Evolutionary conservation across 1,139 yeast genomes (phyloP).

Genomic region (Geotrichum reessii): DNA sequence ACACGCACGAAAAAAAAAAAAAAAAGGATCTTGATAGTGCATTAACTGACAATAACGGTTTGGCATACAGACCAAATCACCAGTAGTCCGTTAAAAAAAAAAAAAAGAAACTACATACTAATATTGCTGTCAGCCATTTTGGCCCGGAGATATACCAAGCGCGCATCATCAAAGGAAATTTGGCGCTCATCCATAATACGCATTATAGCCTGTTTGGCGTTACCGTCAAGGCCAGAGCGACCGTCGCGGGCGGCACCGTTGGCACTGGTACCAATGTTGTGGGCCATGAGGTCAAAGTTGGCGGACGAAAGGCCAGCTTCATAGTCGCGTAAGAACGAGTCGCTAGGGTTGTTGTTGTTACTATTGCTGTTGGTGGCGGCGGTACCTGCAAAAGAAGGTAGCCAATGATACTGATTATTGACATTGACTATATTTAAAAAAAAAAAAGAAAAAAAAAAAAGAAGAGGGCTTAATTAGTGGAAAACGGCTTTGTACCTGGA

Average conservation of each 20-base stretch:
- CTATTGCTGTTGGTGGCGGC: background rate
- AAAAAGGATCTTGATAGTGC: no score
- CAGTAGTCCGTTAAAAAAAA: background rate
- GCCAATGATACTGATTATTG: background rate
- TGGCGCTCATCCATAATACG: constrained; percentile 48
- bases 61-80: no score
- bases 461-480: background rate
- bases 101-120: constrained; percentile 31
- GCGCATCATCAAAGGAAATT: constrained; percentile 63
- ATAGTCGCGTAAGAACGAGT: constrained; percentile 42
- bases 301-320: constrained; percentile 60
- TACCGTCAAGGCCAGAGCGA: constrained; percentile 55
- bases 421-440: background rate
- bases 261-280: background rate
- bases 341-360: background rate
- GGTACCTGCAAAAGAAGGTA: background rate
- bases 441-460: background rate
- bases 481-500: no score
- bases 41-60: no score
- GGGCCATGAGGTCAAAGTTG: constrained; percentile 43
- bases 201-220: constrained; percentile 48
- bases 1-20: background rate
- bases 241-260: constrained; percentile 46
- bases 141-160: constrained; percentile 47
- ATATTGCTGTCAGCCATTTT: constrained; percentile 52